phyloP scores from a whole-genome alignment of 768 basidiomycete genomes.

The Collybiopsis luxurians region DNA sequence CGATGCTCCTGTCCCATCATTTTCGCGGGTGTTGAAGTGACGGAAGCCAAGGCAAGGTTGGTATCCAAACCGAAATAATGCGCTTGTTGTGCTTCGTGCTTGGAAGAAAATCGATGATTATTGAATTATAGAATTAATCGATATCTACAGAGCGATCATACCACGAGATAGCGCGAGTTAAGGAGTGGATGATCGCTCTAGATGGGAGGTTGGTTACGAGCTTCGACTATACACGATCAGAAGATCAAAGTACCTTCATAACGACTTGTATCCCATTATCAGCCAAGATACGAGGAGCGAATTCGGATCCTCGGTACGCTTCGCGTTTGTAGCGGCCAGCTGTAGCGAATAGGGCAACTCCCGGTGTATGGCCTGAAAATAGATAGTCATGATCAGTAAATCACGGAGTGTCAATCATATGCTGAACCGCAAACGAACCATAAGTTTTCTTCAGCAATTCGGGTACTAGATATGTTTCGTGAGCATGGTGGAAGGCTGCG shows the following conservation, averaged over 20 bases:
- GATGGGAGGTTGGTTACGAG: too few relatives aligned
- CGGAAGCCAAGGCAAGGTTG: slow-evolving; percentile 63
- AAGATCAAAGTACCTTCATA: slow-evolving; percentile 68
- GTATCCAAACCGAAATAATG: slow-evolving; percentile 70
- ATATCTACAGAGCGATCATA: neutral
- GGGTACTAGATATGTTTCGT: slow-evolving; percentile 85
- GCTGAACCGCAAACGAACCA: slow-evolving; percentile 27
- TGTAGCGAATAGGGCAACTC: slow-evolving; percentile 71
- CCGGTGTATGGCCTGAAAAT: slow-evolving; percentile 54
- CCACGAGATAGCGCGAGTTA: slow-evolving; percentile 65
- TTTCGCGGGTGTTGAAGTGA: slow-evolving; percentile 70
- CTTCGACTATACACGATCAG: too few relatives aligned
- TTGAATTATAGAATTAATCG: neutral
- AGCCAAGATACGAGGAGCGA: slow-evolving; percentile 67
- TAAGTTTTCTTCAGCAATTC: slow-evolving; percentile 71
- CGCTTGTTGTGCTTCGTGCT: slow-evolving; percentile 73
- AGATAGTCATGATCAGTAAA: neutral
- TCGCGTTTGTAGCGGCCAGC: slow-evolving; percentile 62
- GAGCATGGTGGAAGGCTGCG: slow-evolving; percentile 76
- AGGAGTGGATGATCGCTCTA: slow-evolving; percentile 63
- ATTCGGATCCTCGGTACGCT: slow-evolving; percentile 75
- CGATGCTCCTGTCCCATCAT: slow-evolving; percentile 75
- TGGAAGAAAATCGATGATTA: neutral
- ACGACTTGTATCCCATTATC: slow-evolving; percentile 68
- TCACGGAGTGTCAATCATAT: neutral